Base-by-base conservation (phyloP, 306 rosid genomes). In the Malus sieversii region DNA sequence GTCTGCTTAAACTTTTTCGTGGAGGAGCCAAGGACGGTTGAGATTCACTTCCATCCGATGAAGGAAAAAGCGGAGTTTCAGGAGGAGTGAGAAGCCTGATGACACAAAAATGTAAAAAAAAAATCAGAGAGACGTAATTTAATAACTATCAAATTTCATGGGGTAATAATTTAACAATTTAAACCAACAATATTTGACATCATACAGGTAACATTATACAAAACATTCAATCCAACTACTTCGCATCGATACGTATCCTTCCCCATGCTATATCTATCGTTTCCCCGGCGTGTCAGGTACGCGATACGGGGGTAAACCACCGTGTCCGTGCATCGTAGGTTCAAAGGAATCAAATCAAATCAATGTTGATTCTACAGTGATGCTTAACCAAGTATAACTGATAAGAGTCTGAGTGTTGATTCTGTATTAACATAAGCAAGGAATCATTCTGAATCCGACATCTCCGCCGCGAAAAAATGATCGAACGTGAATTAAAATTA, bases 41-140 rank as follows among this genome's bases (percentile, higher is more conserved):
- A 70, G 88, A 70, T 78, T 92, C 97, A 66, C 33, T 84, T 67
- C 86, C 85, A 73, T 87, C 93, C 30, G 92, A 85, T 64, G 96
- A 68, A 84, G 90, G 91, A 72, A 88, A 82, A 73, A 86, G 84
- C 33, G 99, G 97, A 46, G 99, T 95, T 73, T 90, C 99, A 8
- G 99, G 99, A 70, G 99, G 99, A 77, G 99, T 89, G 75, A 95
- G 99, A 83, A 95, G 99, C 99, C 99, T 95, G 82, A 53, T 51
- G 75, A 80, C 77, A 83, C 12, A 69, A 12, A 44, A 58, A 10
- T 14, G 11, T 25, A 44, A 18, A 35, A 13, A 33, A 33, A 33
- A 33, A 33, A 1, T 33, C 38, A 33, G 8, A 5, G 38, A 33
- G 42, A 51, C 13, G 35, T 13, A 25, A 12, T 25, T 23, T 35